Evolutionary conservation across 208 protist genomes (phyloP), one percentile per base, ranked within the genome.

Genomic region (Zelonia costaricensis): DNA sequence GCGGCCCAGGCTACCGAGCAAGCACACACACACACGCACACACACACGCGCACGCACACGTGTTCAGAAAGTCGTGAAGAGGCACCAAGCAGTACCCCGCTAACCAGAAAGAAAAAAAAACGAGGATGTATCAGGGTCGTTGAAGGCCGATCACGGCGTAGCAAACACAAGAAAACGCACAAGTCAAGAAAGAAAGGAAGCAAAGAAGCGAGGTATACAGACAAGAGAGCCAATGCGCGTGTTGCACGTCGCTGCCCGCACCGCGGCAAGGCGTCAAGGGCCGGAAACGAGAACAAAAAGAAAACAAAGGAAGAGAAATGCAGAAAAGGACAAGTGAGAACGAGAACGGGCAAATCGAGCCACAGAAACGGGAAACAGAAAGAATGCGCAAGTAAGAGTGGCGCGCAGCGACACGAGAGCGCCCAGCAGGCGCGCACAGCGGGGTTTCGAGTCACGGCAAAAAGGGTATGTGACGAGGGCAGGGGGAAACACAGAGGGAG

Each of bases 61-160:
- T 38, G 10, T 4, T 10, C 33, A 38, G 7, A 38, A 10, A 38
- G 7, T 4, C 33, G 10, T 10, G 33, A 4, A 38, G 7, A 38
- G 10, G 7, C 33, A 38, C 33, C 33, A 10, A 25, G 52, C 1
- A 52, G 20, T 13, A 52, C 7, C 18, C 27, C 12, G 20, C 33
- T 33, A 45, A 20, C 39, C 16, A 54, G 54, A 35, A 22, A 60
- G 23, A 55, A 62, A 52, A 72, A 61, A 62, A 58, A n/a, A n/a
- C n/a, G n/a, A n/a, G n/a, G n/a, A n/a, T n/a, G n/a, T n/a, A n/a
- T n/a, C n/a, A n/a, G n/a, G n/a, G n/a, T n/a, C n/a, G n/a, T n/a
- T n/a, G n/a, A n/a, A n/a, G n/a, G n/a, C n/a, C n/a, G n/a, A n/a
- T n/a, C n/a, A n/a, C n/a, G n/a, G n/a, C n/a, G n/a, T n/a, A n/a